A percentile compares a stretch with the other conserved stretches of the same genome.
phyloP scores from a whole-genome alignment of 192 early-diverging fungal genomes.

The Spizellomyces sp. region DNA sequence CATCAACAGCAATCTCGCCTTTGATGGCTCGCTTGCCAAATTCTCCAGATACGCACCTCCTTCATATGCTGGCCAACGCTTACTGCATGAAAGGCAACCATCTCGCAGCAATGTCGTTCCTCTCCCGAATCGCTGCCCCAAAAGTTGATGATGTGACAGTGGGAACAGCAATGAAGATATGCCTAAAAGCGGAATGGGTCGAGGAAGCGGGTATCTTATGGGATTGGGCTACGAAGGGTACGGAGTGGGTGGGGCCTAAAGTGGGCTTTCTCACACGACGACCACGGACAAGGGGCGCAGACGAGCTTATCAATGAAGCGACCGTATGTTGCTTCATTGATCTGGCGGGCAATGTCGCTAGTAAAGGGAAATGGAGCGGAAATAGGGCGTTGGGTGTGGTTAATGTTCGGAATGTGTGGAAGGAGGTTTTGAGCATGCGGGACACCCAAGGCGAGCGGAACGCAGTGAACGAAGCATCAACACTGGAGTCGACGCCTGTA shows the following conservation, averaged over 20 bases:
- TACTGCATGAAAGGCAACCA: neutral
- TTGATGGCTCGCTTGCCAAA: neutral
- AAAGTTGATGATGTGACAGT: constrained; percentile 14
- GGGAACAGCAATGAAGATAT: constrained; percentile 15
- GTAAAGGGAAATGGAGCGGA: neutral
- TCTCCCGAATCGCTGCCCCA: neutral
- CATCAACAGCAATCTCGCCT: neutral
- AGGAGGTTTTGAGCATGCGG: constrained; percentile 1
- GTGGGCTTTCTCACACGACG: neutral
- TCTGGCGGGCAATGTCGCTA: no score
- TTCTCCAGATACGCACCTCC: neutral
- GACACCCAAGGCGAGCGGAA: neutral
- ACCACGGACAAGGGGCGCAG: neutral
- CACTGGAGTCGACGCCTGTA: no score
- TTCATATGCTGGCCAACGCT: constrained; percentile 23
- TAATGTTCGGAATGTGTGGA: constrained; percentile 10
- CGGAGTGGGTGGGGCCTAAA: neutral
- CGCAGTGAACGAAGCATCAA: neutral
- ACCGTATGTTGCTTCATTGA: neutral
- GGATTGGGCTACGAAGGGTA: constrained; percentile 11
- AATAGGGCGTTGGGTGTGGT: neutral
- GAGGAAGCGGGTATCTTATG: constrained; percentile 4
- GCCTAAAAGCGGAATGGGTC: neutral
- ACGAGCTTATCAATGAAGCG: neutral
- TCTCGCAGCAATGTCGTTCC: neutral